Evolutionary conservation across 768 basidiomycete species (phyloP), one percentile per base, ranked within the genome.

Genomic region (Trametes elegans): DNA sequence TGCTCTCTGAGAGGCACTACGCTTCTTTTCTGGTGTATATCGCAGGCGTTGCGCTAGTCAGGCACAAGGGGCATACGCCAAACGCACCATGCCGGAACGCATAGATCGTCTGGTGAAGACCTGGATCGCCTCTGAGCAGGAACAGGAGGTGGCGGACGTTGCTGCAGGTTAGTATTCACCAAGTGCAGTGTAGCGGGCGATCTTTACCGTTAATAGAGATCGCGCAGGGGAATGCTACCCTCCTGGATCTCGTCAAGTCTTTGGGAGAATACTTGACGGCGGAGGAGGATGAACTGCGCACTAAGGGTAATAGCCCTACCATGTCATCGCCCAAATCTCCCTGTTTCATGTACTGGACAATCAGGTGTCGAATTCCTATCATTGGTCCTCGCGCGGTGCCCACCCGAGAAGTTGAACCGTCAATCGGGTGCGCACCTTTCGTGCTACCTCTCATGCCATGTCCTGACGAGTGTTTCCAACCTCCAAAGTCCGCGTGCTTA

Each of bases 191-290:
- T 5, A 80, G 76, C 75, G 62, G 75, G 50, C n/a, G 54, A 49
- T 48, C 38, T 35, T 61, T 43, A 42, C 18, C 42, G 40, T 49
- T 41, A 42, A 39, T 60, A 85, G 84, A 73, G 44, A 71, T 85
- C 49, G 79, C 82, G 13, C 73, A 74, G 56, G 84, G 83, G 18
- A 69, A 76, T 19, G 70, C 80, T 8, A 79, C 84, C 18, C 74
- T 97, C 13, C 73, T 94, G 5, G 80, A 86, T 58, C 73, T 98
- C 19, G 91, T 98, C 31, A 93, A 91, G 66, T 84, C 85, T 23
- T 79, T 97, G 0, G 92, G 92, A 36, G 87, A 90, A 61, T 93
- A 89, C 64, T 75, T 99, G 13, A 95, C 91, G 0, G 85, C 91
- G 2, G 90, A 94, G 53, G 89, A 96, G 50, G 90, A 87, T 62